Evolutionary conservation across 2,329 filamentous ascomycete genomes (phyloP).

Genomic region (Pleomassaria siparia): DNA sequence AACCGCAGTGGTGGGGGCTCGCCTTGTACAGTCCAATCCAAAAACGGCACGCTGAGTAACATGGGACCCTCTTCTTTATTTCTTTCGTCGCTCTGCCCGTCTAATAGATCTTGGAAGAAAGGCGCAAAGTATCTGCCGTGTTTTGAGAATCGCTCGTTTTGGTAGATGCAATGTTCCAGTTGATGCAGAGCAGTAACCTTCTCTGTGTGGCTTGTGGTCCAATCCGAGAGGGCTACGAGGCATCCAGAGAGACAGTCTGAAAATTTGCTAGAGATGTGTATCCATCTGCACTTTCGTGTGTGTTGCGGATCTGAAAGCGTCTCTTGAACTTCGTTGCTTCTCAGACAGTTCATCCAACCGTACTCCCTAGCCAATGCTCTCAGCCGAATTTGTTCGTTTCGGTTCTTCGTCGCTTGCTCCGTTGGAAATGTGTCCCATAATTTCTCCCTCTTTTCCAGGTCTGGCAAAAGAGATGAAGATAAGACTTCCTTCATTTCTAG

Average conservation of each 20-base stretch:
- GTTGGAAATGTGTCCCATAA: slow-evolving; percentile 18
- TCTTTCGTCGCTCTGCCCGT: slow-evolving; percentile 11
- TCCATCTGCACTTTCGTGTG: slow-evolving; percentile 43
- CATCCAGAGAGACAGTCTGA: slow-evolving; percentile 42
- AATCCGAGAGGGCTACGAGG: slow-evolving; percentile 35
- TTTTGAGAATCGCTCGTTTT: slow-evolving; percentile 47
- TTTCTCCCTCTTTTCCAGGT: slow-evolving; percentile 25
- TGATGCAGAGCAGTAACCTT: slow-evolving; percentile 27
- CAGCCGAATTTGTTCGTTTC: slow-evolving; percentile 41
- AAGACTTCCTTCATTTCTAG: slow-evolving; percentile 43
- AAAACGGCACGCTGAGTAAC: slow-evolving; percentile 45
- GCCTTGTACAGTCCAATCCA: slow-evolving; percentile 47
- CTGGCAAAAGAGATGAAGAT: slow-evolving; percentile 38
- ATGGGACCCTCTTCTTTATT: slow-evolving; percentile 30
- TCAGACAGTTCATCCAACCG: slow-evolving; percentile 46
- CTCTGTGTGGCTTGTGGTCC: slow-evolving; percentile 21
- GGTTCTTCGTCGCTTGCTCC: slow-evolving; percentile 28
- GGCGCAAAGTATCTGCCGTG: slow-evolving; percentile 48
- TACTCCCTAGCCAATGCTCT: slow-evolving; percentile 41
- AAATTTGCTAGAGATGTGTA: slow-evolving; percentile 47
- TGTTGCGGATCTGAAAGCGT: slow-evolving; percentile 28
- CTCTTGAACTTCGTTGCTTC: slow-evolving; percentile 36
- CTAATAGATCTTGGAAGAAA: slow-evolving; percentile 40
- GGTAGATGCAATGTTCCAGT: slow-evolving; percentile 41
- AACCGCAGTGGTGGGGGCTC: slow-evolving; percentile 43